These are phyloP conservation scores for Pseudogymnoascus sp. DNA, from an alignment of 2,329 filamentous ascomycete genomes.

Conservation along the genomic window DNA sequence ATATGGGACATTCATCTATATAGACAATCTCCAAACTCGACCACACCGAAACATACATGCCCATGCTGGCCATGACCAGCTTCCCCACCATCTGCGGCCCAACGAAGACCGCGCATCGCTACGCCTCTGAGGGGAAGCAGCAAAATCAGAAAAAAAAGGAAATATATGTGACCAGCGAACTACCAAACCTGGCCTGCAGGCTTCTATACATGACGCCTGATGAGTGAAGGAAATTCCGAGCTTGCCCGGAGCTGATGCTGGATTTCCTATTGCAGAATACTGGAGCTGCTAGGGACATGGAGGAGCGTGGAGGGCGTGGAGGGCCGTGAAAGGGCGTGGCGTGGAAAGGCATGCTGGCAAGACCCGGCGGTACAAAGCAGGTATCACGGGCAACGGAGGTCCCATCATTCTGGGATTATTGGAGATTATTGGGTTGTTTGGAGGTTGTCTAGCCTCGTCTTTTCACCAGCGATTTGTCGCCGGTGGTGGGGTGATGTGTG, in stretches of 20 bases:
- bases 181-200: background rate
- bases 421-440: background rate
- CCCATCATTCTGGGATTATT: background rate
- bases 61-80: background rate
- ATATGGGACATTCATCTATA: slow-evolving; percentile 1
- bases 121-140: background rate
- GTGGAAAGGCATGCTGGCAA: background rate
- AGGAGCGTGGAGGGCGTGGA: background rate
- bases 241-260: background rate
- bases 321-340: background rate
- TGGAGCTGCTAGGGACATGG: background rate
- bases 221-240: background rate
- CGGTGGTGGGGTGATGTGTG: background rate
- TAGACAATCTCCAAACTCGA: background rate
- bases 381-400: background rate
- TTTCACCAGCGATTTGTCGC: background rate
- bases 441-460: background rate
- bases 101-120: background rate
- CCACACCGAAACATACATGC: background rate
- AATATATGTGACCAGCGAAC: background rate
- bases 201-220: background rate
- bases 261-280: background rate
- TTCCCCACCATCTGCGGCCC: background rate
- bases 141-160: background rate
- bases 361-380: background rate